Evolutionary conservation across 345 rosid species (phyloP).

Genomic region (Eutrema heterophyllum): DNA sequence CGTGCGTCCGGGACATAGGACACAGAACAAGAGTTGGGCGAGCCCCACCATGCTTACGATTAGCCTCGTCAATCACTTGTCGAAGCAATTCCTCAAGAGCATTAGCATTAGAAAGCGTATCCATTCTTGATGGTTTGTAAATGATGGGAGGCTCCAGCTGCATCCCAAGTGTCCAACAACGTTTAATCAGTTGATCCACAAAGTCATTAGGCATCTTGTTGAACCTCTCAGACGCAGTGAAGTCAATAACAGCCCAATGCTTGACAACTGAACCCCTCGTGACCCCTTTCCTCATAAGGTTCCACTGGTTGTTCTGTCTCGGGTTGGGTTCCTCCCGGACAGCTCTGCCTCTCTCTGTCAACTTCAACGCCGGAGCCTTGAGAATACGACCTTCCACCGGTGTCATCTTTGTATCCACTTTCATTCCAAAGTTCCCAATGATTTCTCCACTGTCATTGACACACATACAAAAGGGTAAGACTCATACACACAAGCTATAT

Average conservation of each 20-base stretch:
- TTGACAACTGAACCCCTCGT: conserved; percentile 56
- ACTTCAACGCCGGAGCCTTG: conserved; percentile 62
- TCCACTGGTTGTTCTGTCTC: conserved; percentile 58
- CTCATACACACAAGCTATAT: background rate
- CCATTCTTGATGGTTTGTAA: conserved; percentile 36
- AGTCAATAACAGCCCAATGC: conserved; percentile 76
- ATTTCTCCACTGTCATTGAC: conserved; percentile 49
- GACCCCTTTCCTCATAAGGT: conserved; percentile 51
- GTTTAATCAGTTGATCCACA: conserved; percentile 36
- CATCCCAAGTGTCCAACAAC: conserved; percentile 58
- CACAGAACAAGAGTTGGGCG: conserved; percentile 58
- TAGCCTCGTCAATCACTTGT: conserved; percentile 30
- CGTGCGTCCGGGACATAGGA: conserved; percentile 57
- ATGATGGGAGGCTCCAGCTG: conserved; percentile 46
- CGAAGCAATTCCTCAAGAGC: conserved; percentile 42
- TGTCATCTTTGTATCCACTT: conserved; percentile 63
- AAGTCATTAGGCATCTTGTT: conserved; percentile 29
- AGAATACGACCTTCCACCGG: conserved; percentile 65
- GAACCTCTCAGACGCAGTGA: conserved; percentile 38
- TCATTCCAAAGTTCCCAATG: conserved; percentile 54
- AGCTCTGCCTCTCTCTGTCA: conserved; percentile 39
- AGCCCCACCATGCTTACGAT: conserved; percentile 16
- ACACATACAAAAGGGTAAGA: background rate
- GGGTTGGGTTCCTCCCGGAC: conserved; percentile 43
- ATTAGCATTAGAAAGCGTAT: conserved; percentile 32